Conservation (phyloP, 805 yeast genomes). For the Ogataea nitratoaversa region DNA sequence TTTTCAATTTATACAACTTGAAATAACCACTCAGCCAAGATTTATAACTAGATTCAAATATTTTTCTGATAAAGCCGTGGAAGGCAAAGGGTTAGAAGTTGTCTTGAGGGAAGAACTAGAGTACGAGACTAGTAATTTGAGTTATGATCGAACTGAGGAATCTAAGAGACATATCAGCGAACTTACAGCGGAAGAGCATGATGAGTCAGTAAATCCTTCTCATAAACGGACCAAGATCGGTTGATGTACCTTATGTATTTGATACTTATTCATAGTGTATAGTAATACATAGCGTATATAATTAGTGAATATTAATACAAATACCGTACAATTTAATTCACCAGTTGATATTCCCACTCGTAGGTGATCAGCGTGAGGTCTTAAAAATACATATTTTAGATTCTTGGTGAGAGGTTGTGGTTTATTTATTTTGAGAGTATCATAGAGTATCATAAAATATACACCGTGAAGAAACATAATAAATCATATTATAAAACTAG, state of each 20-base stretch:
- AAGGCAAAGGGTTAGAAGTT: constrained; percentile 19
- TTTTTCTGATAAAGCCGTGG: constrained; percentile 5
- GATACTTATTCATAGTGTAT: too few species aligned
- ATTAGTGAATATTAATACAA: too few species aligned
- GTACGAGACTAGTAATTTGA: not conserved
- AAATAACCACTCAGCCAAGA: constrained; percentile 11
- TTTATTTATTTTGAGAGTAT: too few species aligned
- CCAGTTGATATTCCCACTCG: too few species aligned
- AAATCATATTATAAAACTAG: not conserved
- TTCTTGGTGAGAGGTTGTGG: not conserved
- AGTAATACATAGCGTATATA: too few species aligned
- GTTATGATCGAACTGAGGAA: not conserved
- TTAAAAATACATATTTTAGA: too few species aligned
- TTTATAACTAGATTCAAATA: constrained; percentile 9
- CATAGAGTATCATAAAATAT: not conserved
- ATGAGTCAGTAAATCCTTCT: too few species aligned
- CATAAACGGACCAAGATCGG: too few species aligned
- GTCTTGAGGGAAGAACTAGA: constrained; percentile 7
- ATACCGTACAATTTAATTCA: too few species aligned
- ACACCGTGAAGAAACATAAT: not conserved
- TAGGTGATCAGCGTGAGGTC: too few species aligned
- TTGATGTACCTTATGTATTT: too few species aligned
- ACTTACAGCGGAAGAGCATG: too few species aligned
- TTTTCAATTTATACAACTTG: constrained; percentile 21
- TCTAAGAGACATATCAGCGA: not conserved